Base-by-base conservation (phyloP, 257 asterid species). In the Penstemon newberryi region DNA sequence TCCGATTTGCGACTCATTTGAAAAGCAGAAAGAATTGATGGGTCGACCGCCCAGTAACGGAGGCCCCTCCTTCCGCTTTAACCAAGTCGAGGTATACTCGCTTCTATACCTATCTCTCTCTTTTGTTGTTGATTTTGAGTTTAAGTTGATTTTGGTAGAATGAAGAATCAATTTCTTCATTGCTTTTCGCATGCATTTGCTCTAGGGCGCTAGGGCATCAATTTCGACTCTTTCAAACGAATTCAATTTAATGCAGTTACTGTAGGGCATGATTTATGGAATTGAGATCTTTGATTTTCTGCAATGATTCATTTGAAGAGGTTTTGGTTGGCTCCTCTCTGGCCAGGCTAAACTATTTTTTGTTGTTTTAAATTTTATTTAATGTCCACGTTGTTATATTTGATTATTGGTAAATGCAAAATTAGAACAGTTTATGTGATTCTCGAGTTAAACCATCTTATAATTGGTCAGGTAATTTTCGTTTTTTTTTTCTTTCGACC, bases 21-120 rank as follows among this genome's bases (percentile, higher is more conserved):
- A 25, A 25, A 25, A 25, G 2, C 33, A 25, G 10, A 8, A 6
- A 56, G 19, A 56, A 25, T 19, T 39, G 72, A 91, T 92, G 98
- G 98, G 96, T 58, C 85, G 98, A 56, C 96, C 96, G 53, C 92
- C 96, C 61, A 87, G 90, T 80, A 87, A 89, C 63, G 98, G 98
- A 67, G 96, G 87, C 50, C 96, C 96, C 47, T 81, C 95, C 63
- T 89, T 92, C 86, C 96, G 98, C 67, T 92, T 92, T 59, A 92
- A 84, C 77, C 70, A 87, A 15, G 61, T 81, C 60, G 98, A 92
- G 98, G 98, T 92, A 8, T 47, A 15, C 12, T 49, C 37, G 51
- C 2, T 12, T 12, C 38, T 37, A 56, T 65, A 57, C 51, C 82
- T 60, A 51, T 63, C 11, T 38, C 15, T 12, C 12, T 9, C 6